Evolutionary conservation across 139 green algal species (phyloP).

Genomic region (Microglena sp.): DNA sequence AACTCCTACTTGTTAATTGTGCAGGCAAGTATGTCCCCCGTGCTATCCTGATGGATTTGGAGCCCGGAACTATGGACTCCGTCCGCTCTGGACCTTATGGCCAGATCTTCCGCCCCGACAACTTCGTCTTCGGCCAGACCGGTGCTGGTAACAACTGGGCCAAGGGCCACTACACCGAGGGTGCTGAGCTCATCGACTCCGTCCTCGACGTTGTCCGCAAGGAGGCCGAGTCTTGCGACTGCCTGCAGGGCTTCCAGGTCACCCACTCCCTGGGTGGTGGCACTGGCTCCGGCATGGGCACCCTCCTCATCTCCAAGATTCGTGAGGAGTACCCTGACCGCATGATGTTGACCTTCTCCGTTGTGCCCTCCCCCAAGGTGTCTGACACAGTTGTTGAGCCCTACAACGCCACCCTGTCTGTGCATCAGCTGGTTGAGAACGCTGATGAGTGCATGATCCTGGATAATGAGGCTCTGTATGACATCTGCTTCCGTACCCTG

Average conservation of each 20-base stretch:
- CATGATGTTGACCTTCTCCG: conserved; percentile 99
- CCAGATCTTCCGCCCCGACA: conserved; percentile 95
- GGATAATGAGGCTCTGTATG: conserved; percentile 78
- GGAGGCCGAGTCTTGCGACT: conserved; percentile 97
- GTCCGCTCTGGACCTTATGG: conserved; percentile 91
- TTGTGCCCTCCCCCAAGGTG: conserved; percentile 98
- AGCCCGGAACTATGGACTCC: conserved; percentile 95
- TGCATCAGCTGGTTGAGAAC: conserved; percentile 98
- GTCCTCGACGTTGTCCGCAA: conserved; percentile 98
- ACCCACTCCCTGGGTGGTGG: conserved; percentile 94
- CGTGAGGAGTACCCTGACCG: conserved; percentile 94
- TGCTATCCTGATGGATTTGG: conserved; percentile 95
- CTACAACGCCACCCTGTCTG: conserved; percentile 99
- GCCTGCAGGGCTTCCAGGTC: conserved; percentile 97
- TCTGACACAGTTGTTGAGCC: conserved; percentile 99
- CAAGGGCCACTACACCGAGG: conserved; percentile 99
- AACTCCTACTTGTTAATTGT: not conserved
- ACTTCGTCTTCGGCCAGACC: conserved; percentile 97
- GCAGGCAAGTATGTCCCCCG: conserved; percentile 92
- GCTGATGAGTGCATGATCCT: conserved; percentile 94
- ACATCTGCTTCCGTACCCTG: conserved; percentile 96
- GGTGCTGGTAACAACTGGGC: conserved; percentile 98
- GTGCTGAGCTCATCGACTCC: conserved; percentile 96
- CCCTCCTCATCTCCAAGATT: conserved; percentile 98
- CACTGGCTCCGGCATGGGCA: conserved; percentile 96